Percentiles rank a stretch among this genome's conserved stretches.
These are phyloP conservation scores for Capronia americana DNA, from an alignment of 2,329 filamentous ascomycete species.

Conservation along the genomic window DNA sequence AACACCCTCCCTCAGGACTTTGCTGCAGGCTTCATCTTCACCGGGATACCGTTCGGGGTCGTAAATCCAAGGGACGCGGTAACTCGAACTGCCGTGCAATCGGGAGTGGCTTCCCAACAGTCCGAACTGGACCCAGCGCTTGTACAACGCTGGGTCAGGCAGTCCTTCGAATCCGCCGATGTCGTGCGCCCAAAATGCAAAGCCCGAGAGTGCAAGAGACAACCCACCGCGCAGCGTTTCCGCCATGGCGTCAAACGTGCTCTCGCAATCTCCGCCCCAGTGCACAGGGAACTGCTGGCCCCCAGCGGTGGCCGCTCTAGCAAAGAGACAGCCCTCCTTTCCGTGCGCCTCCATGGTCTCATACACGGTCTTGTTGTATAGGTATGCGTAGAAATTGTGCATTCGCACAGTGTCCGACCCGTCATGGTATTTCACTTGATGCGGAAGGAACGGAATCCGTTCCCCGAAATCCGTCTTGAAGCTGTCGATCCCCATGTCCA, in stretches of 20 bases:
- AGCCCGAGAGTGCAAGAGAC: conserved; percentile 68
- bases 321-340: conserved; percentile 68
- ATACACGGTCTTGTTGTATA: conserved; percentile 74
- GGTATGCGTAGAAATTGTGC: conserved; percentile 79
- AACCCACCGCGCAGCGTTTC: conserved; percentile 72
- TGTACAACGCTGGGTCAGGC: conserved; percentile 73
- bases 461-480: conserved; percentile 81
- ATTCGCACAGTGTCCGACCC: conserved; percentile 67
- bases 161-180: conserved; percentile 75
- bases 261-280: conserved; percentile 79
- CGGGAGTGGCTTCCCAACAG: conserved; percentile 73
- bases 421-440: conserved; percentile 70
- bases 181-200: conserved; percentile 72
- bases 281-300: conserved; percentile 72
- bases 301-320: conserved; percentile 70
- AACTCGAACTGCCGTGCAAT: conserved; percentile 72
- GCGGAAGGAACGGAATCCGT: conserved; percentile 63
- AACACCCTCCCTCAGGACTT: conserved; percentile 62
- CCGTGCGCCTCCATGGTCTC: conserved; percentile 57
- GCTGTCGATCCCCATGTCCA: conserved; percentile 72
- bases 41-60: conserved; percentile 49
- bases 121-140: conserved; percentile 79
- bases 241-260: conserved; percentile 74
- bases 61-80: conserved; percentile 77
- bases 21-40: conserved; percentile 59